These are phyloP conservation scores for Vigna trinervia DNA, from an alignment of 306 rosid species.

Conservation along the genomic window DNA sequence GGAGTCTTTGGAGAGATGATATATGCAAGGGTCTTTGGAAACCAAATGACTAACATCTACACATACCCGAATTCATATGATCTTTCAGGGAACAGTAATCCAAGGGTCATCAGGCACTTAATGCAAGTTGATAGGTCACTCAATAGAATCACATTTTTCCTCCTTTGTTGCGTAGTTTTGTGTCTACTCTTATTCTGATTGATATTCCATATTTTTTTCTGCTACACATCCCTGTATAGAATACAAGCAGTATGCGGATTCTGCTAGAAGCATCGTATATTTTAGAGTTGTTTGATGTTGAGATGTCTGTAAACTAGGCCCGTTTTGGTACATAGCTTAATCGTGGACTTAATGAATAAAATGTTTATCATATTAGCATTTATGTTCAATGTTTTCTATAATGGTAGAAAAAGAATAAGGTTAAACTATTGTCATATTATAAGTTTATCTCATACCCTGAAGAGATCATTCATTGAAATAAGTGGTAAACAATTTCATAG, in stretches of 20 bases:
- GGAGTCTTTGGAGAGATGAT: conserved; percentile 76
- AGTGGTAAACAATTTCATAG: background rate
- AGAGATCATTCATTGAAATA: background rate
- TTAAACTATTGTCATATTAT: background rate
- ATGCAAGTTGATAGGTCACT: conserved; percentile 78
- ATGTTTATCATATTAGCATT: background rate
- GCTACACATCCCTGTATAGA: conserved; percentile 50
- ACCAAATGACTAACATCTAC: conserved; percentile 64
- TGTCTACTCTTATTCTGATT: conserved; percentile 77
- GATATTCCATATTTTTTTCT: conserved; percentile 9
- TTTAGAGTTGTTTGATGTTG: conserved; percentile 38
- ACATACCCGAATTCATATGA: conserved; percentile 66
- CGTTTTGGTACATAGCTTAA: background rate
- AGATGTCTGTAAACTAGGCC: conserved; percentile 40
- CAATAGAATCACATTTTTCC: conserved; percentile 71
- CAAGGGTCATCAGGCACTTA: conserved; percentile 75
- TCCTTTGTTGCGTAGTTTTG: conserved; percentile 69
- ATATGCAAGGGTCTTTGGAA: conserved; percentile 77
- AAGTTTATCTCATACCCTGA: background rate
- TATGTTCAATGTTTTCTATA: background rate
- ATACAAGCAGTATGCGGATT: conserved; percentile 26
- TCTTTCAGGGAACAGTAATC: conserved; percentile 56
- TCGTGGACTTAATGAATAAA: background rate
- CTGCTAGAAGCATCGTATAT: conserved; percentile 37
- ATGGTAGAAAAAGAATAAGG: background rate